phyloP scores from a whole-genome alignment of 768 basidiomycete genomes.

The Lenzites betulinus region DNA sequence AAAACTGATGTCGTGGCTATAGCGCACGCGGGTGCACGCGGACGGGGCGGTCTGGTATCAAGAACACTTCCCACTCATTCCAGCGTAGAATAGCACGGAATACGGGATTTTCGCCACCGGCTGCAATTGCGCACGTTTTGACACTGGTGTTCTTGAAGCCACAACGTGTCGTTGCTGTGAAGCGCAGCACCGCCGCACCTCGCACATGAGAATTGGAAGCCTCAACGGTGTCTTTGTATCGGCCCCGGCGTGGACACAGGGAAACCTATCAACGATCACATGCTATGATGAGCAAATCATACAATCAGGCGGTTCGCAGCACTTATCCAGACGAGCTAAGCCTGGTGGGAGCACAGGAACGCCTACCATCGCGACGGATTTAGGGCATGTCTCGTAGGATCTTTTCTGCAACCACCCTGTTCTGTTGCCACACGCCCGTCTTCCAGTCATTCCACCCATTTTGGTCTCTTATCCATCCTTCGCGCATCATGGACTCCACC shows the following conservation, averaged over 20 bases:
- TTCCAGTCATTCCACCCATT: conserved; percentile 34
- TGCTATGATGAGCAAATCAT: neutral
- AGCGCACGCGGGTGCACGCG: neutral
- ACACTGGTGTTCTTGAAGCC: neutral
- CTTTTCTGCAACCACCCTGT: conserved; percentile 34
- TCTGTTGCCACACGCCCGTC: conserved; percentile 34
- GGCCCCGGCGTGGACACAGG: neutral
- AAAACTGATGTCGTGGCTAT: neutral
- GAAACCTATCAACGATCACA: neutral
- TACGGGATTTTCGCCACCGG: neutral
- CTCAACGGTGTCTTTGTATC: neutral
- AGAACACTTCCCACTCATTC: neutral
- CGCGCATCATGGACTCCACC: conserved; percentile 33
- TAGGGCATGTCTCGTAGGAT: conserved; percentile 35
- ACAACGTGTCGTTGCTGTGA: neutral
- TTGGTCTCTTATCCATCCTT: conserved; percentile 35
- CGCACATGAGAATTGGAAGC: too few species aligned
- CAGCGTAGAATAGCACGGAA: neutral
- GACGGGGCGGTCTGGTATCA: neutral
- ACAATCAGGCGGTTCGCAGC: neutral
- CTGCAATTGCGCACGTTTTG: neutral
- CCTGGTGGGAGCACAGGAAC: neutral
- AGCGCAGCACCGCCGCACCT: neutral
- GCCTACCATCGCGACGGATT: neutral
- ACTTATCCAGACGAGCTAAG: neutral